These are phyloP conservation scores for Penicillium sp. DNA, from an alignment of 2,329 filamentous ascomycete genomes.

Conservation along the genomic window DNA sequence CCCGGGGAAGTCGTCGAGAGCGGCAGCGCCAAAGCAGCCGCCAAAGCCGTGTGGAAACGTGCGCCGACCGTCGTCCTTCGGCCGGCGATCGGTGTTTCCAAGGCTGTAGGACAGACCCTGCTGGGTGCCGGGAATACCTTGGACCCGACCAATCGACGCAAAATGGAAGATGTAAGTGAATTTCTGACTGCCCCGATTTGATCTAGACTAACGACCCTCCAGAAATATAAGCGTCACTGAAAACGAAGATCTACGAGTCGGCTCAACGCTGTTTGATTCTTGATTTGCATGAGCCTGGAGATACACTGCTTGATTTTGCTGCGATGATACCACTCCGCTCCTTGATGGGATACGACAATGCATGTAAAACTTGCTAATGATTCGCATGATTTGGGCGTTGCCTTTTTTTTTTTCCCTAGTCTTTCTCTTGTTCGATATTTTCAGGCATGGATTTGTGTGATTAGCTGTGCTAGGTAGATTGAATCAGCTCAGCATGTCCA, in stretches of 20 bases:
- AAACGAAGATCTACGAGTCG: not conserved
- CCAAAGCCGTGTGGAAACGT: slow-evolving; percentile 71
- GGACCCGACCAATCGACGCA: slow-evolving; percentile 75
- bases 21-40: slow-evolving; percentile 74
- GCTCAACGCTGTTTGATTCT: not conserved
- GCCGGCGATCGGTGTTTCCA: slow-evolving; percentile 85
- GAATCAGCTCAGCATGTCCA: not conserved
- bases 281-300: slow-evolving; percentile 5
- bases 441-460: not conserved
- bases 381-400: slow-evolving; percentile 10
- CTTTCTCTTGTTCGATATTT: not conserved
- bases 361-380: slow-evolving; percentile 11
- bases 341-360: slow-evolving; percentile 7
- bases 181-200: not conserved
- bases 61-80: slow-evolving; percentile 92
- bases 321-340: slow-evolving; percentile 17
- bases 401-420: too few species aligned
- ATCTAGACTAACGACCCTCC: slow-evolving; percentile 7
- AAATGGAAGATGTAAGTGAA: slow-evolving; percentile 80
- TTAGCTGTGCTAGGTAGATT: not conserved
- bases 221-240: slow-evolving; percentile 48
- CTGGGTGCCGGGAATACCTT: slow-evolving; percentile 90
- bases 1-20: slow-evolving; percentile 89
- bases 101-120: slow-evolving; percentile 83
- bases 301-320: slow-evolving; percentile 8